These are phyloP conservation scores for Salix arbutifolia DNA, from an alignment of 345 rosid genomes.

Conservation along the genomic window DNA sequence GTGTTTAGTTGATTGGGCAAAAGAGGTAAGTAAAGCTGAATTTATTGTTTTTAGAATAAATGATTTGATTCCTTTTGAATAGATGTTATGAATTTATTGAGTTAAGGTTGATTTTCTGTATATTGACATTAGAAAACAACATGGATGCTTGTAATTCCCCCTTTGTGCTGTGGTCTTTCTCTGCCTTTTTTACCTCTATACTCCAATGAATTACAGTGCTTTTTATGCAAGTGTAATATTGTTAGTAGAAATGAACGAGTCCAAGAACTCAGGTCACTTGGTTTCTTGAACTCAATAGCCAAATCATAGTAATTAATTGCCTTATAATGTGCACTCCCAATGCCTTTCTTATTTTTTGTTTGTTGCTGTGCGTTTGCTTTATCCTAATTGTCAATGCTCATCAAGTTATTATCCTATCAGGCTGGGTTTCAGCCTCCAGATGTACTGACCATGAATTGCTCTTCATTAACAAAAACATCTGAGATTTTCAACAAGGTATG, in stretches of 20 bases:
- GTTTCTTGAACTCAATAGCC: background rate
- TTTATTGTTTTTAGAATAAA: background rate
- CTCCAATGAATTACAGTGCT: background rate
- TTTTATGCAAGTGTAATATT: background rate
- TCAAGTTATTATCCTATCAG: slow-evolving; percentile 28
- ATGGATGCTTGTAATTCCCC: background rate
- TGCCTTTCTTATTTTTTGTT: background rate
- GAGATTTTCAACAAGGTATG: slow-evolving; percentile 79
- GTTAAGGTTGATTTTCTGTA: background rate
- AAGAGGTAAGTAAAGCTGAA: slow-evolving; percentile 35
- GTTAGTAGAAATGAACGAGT: background rate
- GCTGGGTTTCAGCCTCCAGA: slow-evolving; percentile 49
- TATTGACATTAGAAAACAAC: background rate
- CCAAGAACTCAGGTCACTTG: background rate
- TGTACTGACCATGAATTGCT: slow-evolving; percentile 59
- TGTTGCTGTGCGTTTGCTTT: background rate
- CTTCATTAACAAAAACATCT: slow-evolving; percentile 57
- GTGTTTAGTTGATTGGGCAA: slow-evolving; percentile 54
- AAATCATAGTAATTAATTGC: background rate
- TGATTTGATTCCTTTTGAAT: background rate
- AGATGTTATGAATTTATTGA: background rate
- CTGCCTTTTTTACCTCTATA: too few relatives aligned
- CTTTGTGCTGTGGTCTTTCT: background rate
- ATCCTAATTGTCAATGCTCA: background rate
- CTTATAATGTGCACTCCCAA: background rate